These are phyloP conservation scores for Tulasnella calospora DNA, from an alignment of 768 basidiomycete species.

Conservation along the genomic window DNA sequence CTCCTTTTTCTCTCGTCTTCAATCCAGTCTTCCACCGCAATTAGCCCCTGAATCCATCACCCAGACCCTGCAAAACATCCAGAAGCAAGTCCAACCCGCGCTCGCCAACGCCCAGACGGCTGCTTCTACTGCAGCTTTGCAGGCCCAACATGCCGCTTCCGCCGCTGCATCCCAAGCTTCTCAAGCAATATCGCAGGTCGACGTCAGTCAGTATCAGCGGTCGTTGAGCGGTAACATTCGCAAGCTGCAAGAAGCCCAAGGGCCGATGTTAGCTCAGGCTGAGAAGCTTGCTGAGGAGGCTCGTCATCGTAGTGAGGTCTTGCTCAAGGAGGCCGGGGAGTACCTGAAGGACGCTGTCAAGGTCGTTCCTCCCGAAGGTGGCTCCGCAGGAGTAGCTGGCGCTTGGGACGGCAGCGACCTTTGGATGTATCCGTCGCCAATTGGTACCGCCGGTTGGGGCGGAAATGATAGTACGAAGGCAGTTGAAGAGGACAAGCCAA, in stretches of 20 bases:
- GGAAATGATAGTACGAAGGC: slow-evolving; percentile 25
- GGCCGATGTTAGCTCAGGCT: slow-evolving; percentile 46
- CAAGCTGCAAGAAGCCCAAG: slow-evolving; percentile 68
- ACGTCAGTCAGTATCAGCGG: slow-evolving; percentile 61
- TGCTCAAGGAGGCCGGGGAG: slow-evolving; percentile 57
- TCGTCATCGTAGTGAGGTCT: slow-evolving; percentile 63
- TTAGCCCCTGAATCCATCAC: slow-evolving; percentile 42
- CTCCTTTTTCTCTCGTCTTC: slow-evolving; percentile 62
- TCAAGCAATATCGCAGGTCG: slow-evolving; percentile 39
- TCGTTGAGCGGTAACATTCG: slow-evolving; percentile 62
- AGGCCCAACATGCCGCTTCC: slow-evolving; percentile 24
- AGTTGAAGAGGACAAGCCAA: slow-evolving; percentile 35
- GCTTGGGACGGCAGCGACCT: slow-evolving; percentile 85
- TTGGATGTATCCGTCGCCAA: slow-evolving; percentile 62
- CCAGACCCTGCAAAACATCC: slow-evolving; percentile 51
- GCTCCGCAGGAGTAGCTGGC: slow-evolving; percentile 38
- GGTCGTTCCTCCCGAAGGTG: slow-evolving; percentile 73
- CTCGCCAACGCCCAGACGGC: slow-evolving; percentile 37
- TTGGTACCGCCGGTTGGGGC: slow-evolving; percentile 32
- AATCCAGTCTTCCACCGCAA: slow-evolving; percentile 69
- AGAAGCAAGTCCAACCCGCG: slow-evolving; percentile 22
- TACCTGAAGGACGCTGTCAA: slow-evolving; percentile 84
- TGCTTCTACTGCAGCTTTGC: slow-evolving; percentile 33
- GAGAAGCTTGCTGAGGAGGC: slow-evolving; percentile 69
- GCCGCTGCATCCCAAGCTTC: slow-evolving; percentile 17